phyloP scores from a whole-genome alignment of 73 alveolate species.

The Durusdinium trenchii region DNA sequence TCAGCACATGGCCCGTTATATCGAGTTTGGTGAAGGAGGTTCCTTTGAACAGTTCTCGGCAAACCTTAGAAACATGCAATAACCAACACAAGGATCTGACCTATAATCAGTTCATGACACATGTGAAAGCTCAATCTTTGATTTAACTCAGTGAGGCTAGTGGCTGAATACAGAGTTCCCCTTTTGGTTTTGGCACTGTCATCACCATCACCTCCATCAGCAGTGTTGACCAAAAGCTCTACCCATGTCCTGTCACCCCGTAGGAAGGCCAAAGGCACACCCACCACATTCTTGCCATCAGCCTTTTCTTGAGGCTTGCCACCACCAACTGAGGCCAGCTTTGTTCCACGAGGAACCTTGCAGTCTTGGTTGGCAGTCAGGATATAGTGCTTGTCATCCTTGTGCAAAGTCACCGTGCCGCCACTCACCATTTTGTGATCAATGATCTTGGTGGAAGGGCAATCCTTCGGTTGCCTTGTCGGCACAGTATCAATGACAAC shows the following conservation, averaged over 20 bases:
- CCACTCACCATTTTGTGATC: not conserved
- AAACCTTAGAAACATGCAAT: not conserved
- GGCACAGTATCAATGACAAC: not conserved
- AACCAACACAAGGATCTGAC: no score
- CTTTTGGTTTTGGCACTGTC: not conserved
- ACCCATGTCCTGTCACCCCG: slow-evolving; percentile 7
- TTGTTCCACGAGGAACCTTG: not conserved
- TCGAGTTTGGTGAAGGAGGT: not conserved
- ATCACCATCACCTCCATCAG: not conserved
- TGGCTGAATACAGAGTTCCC: not conserved
- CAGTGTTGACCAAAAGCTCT: not conserved
- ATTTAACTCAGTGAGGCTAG: no score
- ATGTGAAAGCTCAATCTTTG: no score
- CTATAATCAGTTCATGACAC: no score
- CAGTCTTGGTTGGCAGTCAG: not conserved
- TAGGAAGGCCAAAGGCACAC: not conserved
- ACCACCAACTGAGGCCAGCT: not conserved
- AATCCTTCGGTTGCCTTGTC: not conserved
- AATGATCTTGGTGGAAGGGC: not conserved
- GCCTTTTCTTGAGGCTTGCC: not conserved
- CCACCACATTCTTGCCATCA: not conserved
- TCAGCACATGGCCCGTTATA: not conserved
- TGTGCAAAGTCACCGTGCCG: not conserved
- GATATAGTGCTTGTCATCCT: not conserved
- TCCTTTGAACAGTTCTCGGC: not conserved